Conservation (phyloP, 805 yeast species). For the Kodamaea hsintzibuensis region DNA sequence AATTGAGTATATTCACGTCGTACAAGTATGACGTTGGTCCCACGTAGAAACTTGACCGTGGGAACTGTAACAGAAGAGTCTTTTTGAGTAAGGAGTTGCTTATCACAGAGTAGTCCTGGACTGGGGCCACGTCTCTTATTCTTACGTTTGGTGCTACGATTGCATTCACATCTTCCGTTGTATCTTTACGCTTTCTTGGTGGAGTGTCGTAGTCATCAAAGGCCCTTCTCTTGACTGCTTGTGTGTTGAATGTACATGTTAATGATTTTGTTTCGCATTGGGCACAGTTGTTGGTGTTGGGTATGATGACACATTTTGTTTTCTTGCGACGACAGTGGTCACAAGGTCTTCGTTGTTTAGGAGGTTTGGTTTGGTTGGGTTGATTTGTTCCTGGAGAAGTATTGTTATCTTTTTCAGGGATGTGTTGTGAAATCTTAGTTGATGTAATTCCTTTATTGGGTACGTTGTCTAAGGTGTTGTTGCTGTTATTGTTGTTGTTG, state of each 20-base stretch:
- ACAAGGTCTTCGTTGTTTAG: conserved; percentile 63
- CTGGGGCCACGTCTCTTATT: conserved; percentile 56
- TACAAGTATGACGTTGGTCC: conserved; percentile 83
- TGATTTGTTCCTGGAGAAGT: conserved; percentile 1
- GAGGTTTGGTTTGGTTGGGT: conserved; percentile 12
- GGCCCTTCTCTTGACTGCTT: conserved; percentile 44
- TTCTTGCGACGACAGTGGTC: conserved; percentile 83
- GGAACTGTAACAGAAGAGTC: conserved; percentile 77
- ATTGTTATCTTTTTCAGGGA: neutral
- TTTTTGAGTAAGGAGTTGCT: conserved; percentile 65
- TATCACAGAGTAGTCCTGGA: conserved; percentile 66
- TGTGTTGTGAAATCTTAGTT: neutral
- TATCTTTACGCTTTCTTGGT: conserved; percentile 18
- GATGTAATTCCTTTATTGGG: conserved; percentile 6
- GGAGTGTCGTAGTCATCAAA: conserved; percentile 13
- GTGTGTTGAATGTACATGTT: conserved; percentile 73
- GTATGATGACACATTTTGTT: conserved; percentile 72
- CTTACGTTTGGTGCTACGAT: conserved; percentile 43
- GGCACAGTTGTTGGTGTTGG: conserved; percentile 64
- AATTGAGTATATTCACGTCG: conserved; percentile 68
- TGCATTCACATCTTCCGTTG: conserved; percentile 15
- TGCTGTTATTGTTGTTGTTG: conserved; percentile 7
- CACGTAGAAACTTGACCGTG: conserved; percentile 83
- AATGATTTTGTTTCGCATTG: conserved; percentile 75
- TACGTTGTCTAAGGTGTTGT: conserved; percentile 1